Conservation (phyloP, 495 filamentous ascomycete species). For the Penicillium paxilli region DNA sequence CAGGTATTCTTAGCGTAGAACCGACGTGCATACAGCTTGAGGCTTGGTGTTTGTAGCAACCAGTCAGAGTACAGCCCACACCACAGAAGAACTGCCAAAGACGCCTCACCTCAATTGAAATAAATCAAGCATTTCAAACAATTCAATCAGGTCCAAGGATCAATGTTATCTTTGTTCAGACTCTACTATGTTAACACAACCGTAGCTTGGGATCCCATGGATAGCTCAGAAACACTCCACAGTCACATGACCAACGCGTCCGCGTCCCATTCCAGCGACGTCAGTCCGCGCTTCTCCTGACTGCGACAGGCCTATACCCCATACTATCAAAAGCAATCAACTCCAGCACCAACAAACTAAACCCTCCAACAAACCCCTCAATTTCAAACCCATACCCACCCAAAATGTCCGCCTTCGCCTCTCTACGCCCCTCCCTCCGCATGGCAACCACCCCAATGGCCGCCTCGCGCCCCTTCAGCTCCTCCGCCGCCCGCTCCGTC, state of each 20-base stretch:
- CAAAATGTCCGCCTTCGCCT: slow-evolving; percentile 53
- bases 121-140: no score
- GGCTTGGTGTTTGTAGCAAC: not conserved
- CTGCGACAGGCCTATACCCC: not conserved
- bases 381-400: not conserved
- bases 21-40: not conserved
- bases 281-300: not conserved
- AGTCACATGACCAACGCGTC: not conserved
- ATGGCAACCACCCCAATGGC: slow-evolving; percentile 30
- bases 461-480: slow-evolving; percentile 59
- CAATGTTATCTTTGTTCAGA: not conserved
- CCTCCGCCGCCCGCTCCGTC: slow-evolving; percentile 43
- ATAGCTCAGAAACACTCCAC: not conserved
- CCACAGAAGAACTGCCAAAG: no score
- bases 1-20: no score
- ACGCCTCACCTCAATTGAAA: no score
- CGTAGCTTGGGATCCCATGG: not conserved
- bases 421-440: slow-evolving; percentile 38
- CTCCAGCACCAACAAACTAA: not conserved
- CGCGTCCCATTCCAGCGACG: not conserved
- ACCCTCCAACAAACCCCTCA: not conserved
- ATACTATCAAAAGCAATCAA: not conserved
- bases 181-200: no score
- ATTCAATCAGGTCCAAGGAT: not conserved
- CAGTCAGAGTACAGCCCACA: not conserved